phyloP scores from a whole-genome alignment of 192 early-diverging fungal species.

The Coemansia sp. region DNA sequence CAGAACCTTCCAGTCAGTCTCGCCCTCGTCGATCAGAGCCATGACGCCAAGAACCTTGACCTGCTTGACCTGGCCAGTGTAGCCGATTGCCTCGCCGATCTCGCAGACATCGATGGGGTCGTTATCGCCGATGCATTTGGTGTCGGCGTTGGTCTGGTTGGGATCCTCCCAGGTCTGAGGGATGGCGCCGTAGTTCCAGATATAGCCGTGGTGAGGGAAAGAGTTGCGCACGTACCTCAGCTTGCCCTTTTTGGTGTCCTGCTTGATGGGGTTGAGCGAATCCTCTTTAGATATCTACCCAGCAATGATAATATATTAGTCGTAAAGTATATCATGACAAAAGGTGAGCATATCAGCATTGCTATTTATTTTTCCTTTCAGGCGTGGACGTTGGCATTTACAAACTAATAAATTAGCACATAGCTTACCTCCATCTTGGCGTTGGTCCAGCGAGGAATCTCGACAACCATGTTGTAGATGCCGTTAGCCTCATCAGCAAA shows the following conservation, averaged over 20 bases:
- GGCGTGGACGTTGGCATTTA: no score
- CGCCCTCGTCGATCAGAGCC: constrained; percentile 98
- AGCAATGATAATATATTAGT: no score
- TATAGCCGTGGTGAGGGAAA: constrained; percentile 99
- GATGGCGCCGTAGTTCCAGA: constrained; percentile 99
- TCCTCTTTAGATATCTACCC: constrained; percentile 92
- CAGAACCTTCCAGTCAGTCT: constrained; percentile 99
- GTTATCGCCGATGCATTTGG: constrained; percentile 94
- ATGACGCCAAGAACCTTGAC: constrained; percentile 98
- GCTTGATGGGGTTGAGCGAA: constrained; percentile 97
- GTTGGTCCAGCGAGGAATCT: constrained; percentile 98
- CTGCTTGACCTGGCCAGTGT: constrained; percentile 96
- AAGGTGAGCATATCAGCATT: no score
- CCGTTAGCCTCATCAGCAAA: constrained; percentile 89
- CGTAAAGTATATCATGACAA: no score
- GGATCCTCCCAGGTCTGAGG: constrained; percentile 99
- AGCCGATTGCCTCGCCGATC: constrained; percentile 94
- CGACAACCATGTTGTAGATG: constrained; percentile 97
- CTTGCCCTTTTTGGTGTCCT: constrained; percentile 99
- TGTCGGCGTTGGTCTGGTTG: constrained; percentile 82
- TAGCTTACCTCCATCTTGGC: constrained; percentile 83
- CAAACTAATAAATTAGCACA: not conserved
- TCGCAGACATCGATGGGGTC: constrained; percentile 98
- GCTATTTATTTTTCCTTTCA: not conserved
- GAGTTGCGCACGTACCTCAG: constrained; percentile 97